Base-by-base conservation (phyloP, 2,329 filamentous ascomycete species). In the Aspergillus quadricinctus region DNA sequence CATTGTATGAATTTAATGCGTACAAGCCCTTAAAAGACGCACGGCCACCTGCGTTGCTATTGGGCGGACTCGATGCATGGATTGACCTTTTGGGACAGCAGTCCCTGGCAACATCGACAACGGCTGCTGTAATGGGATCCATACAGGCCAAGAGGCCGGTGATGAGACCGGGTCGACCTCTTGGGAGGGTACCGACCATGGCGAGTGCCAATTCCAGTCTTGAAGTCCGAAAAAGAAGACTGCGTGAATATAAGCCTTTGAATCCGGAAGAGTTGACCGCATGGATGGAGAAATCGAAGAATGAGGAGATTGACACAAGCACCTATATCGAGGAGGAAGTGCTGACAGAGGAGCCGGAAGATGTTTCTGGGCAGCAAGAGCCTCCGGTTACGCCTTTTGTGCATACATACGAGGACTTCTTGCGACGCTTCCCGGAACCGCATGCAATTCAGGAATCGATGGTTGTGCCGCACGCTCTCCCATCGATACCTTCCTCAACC, bases 31-130 rank as follows among this genome's bases (percentile, higher is more conserved):
- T 96, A 31, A 88, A 75, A 49, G 75, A 76, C 55, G 77, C 85
- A 56, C 81, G 85, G 27, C 81, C 83, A 3, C 92, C 93, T 0
- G 89, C 91, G 54, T 79, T 99, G 31, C 78, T 99, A 1, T 78
- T 83, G 52, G 94, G 94, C 19, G 94, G 94, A 0, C 73, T 99
- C 10, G 85, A 92, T 64, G 89, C 91, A 4, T 99, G 94, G 94
- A 77, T 86, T 19, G 88, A 94, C 65, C 75, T 94, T n/a, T 80
- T 96, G 65, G 93, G 94, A 2, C 75, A 79, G 11, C 81, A 86
- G 53, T 86, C 88, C 1, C 77, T 89, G 50, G 77, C 80, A 49
- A 80, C 79, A 23, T 84, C 83, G 3, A 77, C 79, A 25, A 86
- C 83, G 1, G 78, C 80, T 25, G 76, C 78, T 14, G 69, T 79